Evolutionary conservation across 2,329 filamentous ascomycete species (phyloP).

Genomic region (Microsporum ferrugineum): DNA sequence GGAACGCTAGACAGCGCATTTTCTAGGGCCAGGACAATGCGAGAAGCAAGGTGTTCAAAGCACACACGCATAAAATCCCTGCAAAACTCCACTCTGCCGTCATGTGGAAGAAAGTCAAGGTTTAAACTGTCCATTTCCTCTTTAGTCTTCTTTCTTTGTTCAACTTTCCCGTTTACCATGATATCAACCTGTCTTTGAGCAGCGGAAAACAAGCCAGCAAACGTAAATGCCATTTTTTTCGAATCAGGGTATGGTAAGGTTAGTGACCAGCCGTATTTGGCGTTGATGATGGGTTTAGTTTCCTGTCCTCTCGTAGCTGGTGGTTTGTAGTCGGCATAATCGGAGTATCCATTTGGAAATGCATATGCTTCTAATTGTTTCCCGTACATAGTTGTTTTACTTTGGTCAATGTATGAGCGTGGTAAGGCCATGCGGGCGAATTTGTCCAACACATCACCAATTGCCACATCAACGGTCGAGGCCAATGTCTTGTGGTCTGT

Average conservation of each 20-base stretch:
- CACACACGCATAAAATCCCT: slow-evolving; percentile 63
- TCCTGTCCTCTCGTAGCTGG: slow-evolving; percentile 50
- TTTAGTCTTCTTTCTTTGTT: slow-evolving; percentile 22
- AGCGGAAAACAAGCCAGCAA: slow-evolving; percentile 57
- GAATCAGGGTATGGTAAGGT: slow-evolving; percentile 54
- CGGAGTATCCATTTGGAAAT: slow-evolving; percentile 43
- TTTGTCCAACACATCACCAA: slow-evolving; percentile 87
- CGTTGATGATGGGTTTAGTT: slow-evolving; percentile 37
- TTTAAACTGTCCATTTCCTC: slow-evolving; percentile 7
- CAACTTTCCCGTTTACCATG: slow-evolving; percentile 22
- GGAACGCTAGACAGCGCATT: slow-evolving; percentile 16
- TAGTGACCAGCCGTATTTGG: slow-evolving; percentile 55
- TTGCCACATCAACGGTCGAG: slow-evolving; percentile 64
- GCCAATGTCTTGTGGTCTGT: slow-evolving; percentile 63
- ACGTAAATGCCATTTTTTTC: slow-evolving; percentile 56
- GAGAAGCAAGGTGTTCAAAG: slow-evolving; percentile 76
- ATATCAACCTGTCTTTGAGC: slow-evolving; percentile 47
- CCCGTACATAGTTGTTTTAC: slow-evolving; percentile 64
- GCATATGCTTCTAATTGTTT: slow-evolving; percentile 68
- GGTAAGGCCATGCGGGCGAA: slow-evolving; percentile 67
- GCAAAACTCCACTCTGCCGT: slow-evolving; percentile 59
- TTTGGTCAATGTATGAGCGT: slow-evolving; percentile 40
- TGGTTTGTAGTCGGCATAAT: slow-evolving; percentile 44
- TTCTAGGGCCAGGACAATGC: slow-evolving; percentile 60
- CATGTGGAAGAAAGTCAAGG: slow-evolving; percentile 32